Evolutionary conservation across 2,329 filamentous ascomycete species (phyloP).

Genomic region (Chrysosporium queenslandicum): DNA sequence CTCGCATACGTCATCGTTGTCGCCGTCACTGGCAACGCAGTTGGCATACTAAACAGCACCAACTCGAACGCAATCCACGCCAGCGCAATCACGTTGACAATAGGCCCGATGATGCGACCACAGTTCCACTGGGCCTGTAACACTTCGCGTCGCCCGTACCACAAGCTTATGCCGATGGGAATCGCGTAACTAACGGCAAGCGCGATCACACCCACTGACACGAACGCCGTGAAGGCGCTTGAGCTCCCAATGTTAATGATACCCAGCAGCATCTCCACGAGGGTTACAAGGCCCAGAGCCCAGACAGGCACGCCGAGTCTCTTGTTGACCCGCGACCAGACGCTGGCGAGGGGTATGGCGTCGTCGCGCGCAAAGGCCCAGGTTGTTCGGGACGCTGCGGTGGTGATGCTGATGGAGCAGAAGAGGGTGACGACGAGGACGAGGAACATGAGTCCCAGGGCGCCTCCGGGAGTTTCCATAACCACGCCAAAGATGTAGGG

Average conservation of each 20-base stretch:
- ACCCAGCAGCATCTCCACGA: slow-evolving; percentile 42
- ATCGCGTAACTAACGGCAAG: slow-evolving; percentile 48
- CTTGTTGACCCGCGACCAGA: slow-evolving; percentile 31
- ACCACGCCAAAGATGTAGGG: slow-evolving; percentile 39
- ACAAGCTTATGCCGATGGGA: slow-evolving; percentile 36
- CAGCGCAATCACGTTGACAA: slow-evolving; percentile 30
- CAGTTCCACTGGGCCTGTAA: slow-evolving; percentile 42
- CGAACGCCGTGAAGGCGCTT: slow-evolving; percentile 42
- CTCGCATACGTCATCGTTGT: slow-evolving; percentile 49
- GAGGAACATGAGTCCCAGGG: slow-evolving; percentile 34
- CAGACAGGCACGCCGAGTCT: slow-evolving; percentile 34
- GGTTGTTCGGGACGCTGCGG: slow-evolving; percentile 40
- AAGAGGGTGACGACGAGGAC: slow-evolving; percentile 39
- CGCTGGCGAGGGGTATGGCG: slow-evolving; percentile 33
- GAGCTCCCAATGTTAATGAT: slow-evolving; percentile 42
- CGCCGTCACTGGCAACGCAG: slow-evolving; percentile 43
- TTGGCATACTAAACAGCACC: slow-evolving; percentile 47
- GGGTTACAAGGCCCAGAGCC: slow-evolving; percentile 36
- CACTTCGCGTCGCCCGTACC: slow-evolving; percentile 40
- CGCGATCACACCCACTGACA: slow-evolving; percentile 48
- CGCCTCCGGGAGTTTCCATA: slow-evolving; percentile 11
- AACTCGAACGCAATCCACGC: slow-evolving; percentile 45
- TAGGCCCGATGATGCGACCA: slow-evolving; percentile 35
- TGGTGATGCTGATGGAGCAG: slow-evolving; percentile 46
- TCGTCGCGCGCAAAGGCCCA: slow-evolving; percentile 41